Percentiles rank a stretch among this genome's conserved stretches.
These are phyloP conservation scores for Medicago ruthenica DNA, from an alignment of 306 rosid species.

Conservation along the genomic window DNA sequence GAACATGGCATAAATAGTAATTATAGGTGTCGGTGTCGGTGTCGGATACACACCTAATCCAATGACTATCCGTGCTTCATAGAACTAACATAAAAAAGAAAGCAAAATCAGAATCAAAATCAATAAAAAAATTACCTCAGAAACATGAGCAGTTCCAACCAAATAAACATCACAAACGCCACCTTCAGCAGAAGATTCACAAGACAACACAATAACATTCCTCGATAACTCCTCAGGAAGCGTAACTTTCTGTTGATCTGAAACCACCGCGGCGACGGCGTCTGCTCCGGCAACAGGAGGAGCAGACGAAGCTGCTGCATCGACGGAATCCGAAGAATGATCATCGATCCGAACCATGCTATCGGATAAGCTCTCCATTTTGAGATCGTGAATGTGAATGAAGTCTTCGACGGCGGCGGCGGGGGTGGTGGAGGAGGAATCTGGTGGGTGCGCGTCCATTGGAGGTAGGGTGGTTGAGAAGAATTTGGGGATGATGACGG, in stretches of 20 bases:
- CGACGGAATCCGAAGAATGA: conserved; percentile 46
- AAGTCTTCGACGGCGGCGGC: conserved; percentile 62
- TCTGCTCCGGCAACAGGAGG: background rate
- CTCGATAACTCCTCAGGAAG: conserved; percentile 78
- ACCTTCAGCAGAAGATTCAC: conserved; percentile 70
- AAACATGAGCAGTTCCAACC: conserved; percentile 95
- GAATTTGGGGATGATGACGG: conserved; percentile 30
- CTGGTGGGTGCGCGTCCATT: conserved; percentile 66
- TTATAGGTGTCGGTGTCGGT: too few relatives aligned
- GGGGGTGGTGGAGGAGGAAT: conserved; percentile 40
- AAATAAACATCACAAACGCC: conserved; percentile 81
- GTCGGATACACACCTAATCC: too few relatives aligned
- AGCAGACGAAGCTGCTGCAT: conserved; percentile 11
- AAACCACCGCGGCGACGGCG: conserved; percentile 42
- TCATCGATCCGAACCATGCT: conserved; percentile 74
- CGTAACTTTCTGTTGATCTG: conserved; percentile 46
- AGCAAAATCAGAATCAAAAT: background rate
- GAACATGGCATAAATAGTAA: too few relatives aligned
- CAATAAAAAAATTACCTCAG: conserved; percentile 61
- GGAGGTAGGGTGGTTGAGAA: conserved; percentile 24
- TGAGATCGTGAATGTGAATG: conserved; percentile 74
- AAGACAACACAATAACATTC: conserved; percentile 71
- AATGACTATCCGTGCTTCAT: too few relatives aligned
- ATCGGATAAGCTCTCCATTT: conserved; percentile 62
- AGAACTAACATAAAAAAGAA: background rate